A percentile compares a stretch with the other conserved stretches of the same genome.
These are phyloP conservation scores for Umbelopsis sp. DNA, from an alignment of 371 early-diverging fungal genomes.

Conservation along the genomic window DNA sequence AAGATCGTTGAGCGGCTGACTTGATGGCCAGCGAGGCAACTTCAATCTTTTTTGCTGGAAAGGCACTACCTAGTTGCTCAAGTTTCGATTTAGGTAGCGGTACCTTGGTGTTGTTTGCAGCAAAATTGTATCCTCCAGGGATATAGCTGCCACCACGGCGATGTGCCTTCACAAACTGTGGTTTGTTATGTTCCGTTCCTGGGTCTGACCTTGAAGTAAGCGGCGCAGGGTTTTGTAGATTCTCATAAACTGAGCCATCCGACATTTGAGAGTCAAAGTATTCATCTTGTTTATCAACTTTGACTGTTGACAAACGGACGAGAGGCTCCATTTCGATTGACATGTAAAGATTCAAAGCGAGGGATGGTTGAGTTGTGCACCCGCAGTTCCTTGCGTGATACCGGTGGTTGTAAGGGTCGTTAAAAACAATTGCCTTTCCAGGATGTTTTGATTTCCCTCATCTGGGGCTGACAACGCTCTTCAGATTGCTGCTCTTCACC, in stretches of 20 bases:
- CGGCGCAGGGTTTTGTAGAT: background rate
- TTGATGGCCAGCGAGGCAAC: slow-evolving; percentile 10
- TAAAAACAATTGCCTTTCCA: slow-evolving; percentile 16
- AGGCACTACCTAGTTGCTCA: slow-evolving; percentile 1
- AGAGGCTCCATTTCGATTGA: slow-evolving; percentile 1
- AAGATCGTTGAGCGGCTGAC: slow-evolving; percentile 1
- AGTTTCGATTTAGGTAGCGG: background rate
- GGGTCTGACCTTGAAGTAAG: slow-evolving; percentile 18
- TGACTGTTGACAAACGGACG: background rate
- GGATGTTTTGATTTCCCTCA: slow-evolving; percentile 39
- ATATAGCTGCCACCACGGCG: slow-evolving; percentile 15
- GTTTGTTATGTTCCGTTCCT: background rate
- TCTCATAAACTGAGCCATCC: background rate
- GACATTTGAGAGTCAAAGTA: background rate
- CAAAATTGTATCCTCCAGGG: slow-evolving; percentile 7
- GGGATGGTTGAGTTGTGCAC: background rate
- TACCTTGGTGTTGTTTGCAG: background rate
- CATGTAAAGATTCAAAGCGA: background rate
- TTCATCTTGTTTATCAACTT: background rate
- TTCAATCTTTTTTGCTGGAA: slow-evolving; percentile 9
- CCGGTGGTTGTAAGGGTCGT: background rate
- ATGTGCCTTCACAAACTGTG: slow-evolving; percentile 1
- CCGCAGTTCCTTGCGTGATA: background rate
- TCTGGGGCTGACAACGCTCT: slow-evolving; percentile 33
- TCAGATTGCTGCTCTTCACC: background rate